Base-by-base conservation (phyloP, 345 rosid species). In the Aurinia saxatilis region DNA sequence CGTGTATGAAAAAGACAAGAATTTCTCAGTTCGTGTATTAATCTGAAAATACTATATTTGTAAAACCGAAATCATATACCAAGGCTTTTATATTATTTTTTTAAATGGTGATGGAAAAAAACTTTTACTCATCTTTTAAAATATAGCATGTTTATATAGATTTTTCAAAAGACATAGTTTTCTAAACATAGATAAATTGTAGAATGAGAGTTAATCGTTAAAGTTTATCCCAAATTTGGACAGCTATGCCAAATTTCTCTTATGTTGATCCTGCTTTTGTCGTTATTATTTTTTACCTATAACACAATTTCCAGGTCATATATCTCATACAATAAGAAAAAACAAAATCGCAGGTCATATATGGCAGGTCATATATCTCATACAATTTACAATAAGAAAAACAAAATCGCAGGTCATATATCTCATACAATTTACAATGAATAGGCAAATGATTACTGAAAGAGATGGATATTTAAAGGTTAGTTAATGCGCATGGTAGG, bases 401-500 rank as follows among this genome's bases (percentile, higher is more conserved):
- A 36, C 37, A 12, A 52, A 51, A 62, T 44, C 1, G 35, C 7
- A 51, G 31, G 46, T 40, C 50, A n/a, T n/a, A n/a, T 17, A 18
- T 57, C 57, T 49, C 42, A 31, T 18, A 9, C 19, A 23, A 14
- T 19, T 41, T 18, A 9, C 19, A 23, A 14, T 19, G 45, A 25
- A 63, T 33, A 31, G 25, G 38, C 36, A 37, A 63, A 71, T 64
- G 75, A 71, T 71, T 71, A 41, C 9, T 50, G 60, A 64, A 49
- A 71, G 48, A 34, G 68, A 45, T 18, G 37, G 42, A 23, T 37
- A 42, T 27, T 33, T 8, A 46, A 61, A 69, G 46, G 2, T 27
- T 38, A 21, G 46, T 41, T 71, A 63, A 57, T 63, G 75, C 34
- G 54, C 31, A 55, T 21, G 17, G 35, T 15, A 49, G 60, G 61